Evolutionary conservation across 441 rosid species (phyloP), one percentile per base, ranked within the genome.

Genomic region (Macaranga tanarius): DNA sequence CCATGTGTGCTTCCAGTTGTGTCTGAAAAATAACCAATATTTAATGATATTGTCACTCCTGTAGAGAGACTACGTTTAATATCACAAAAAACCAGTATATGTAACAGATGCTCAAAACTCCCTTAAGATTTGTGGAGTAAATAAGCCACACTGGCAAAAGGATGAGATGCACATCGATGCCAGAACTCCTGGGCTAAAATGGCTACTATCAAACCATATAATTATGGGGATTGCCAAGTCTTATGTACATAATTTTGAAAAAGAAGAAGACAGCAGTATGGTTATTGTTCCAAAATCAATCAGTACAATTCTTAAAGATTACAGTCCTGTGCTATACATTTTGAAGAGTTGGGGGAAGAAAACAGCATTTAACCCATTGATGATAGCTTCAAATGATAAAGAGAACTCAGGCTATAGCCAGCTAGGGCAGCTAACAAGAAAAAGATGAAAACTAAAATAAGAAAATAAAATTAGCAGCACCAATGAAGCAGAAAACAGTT

Each of bases 11-110:
- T 79, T 74, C 77, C 80, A 61, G 84, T 75, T 66, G 26, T 70
- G 76, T 85, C 99, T 90, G 82, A 81, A 83, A 73, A 76, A 77
- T 54, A 71, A 82, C 69, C 81, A 82, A 75, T 47, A 69, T 57
- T 70, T 52, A 69, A 64, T 72, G 57, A 48, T 57, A 76, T 40
- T 69, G 31, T 69, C 70, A 62, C 71, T 73, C 52, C 71, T 40
- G 67, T 64, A 44, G 65, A 63, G 28, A 65, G 25, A 73, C 67
- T 38, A 25, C 20, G 67, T 23, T 61, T 63, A 38, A 62, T 55
- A 73, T 50, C 42, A 73, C 65, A 75, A 19, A 75, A 75, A 75
- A 40, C 73, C 75, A 75, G 58, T 62, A 7, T 73, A 71, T 58
- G 34, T 17, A 65, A 48, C 51, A 61, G 25, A 40, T 57, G 22